Base-by-base conservation (phyloP, 179 eudicot genomes). In the Spinacia oleracea region DNA sequence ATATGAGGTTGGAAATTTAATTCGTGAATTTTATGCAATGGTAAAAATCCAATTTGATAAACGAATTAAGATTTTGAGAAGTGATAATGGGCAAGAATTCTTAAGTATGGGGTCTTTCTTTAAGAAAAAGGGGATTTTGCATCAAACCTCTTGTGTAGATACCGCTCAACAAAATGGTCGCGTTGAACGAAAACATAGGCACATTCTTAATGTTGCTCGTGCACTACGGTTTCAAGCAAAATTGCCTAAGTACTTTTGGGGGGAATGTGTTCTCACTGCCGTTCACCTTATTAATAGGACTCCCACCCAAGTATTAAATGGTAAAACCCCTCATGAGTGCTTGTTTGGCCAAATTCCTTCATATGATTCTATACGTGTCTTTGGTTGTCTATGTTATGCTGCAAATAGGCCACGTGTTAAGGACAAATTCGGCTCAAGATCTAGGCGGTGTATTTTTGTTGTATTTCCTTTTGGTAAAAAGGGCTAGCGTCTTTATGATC, bases 171-270 rank as follows among this genome's bases (percentile, higher is more conserved):
- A 43, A 3, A 43, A 43, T 43, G 34, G 34, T 2, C 27, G 40
- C 0, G 42, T 55, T 29, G 75, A 67, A 23, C n/a, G 74, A 4
- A 78, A 56, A 40, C 74, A 69, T 43, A 20, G 32, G 9, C 66
- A 55, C 11, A 60, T 60, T 25, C 32, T 77, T 46, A 53, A 77
- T 34, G n/a, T n/a, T n/a, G n/a, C n/a, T n/a, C n/a, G n/a, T n/a
- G n/a, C n/a, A n/a, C n/a, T n/a, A n/a, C n/a, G 16, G 1, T 65
- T 53, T 31, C 64, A 66, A 35, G 74, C 74, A 0, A 27, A 46
- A 29, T 15, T 77, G 2, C 80, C 48, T 0, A 50, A 68, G 7
- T 5, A 23, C n/a, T 58, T 58, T 58, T 58, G 21, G 63, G 63
- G 5, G 10, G 29, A 23, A 4, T 4, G 14, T 11, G n/a, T 29